phyloP scores from a whole-genome alignment of 1,139 yeast species.

The Debaryomyces robertsiae region DNA sequence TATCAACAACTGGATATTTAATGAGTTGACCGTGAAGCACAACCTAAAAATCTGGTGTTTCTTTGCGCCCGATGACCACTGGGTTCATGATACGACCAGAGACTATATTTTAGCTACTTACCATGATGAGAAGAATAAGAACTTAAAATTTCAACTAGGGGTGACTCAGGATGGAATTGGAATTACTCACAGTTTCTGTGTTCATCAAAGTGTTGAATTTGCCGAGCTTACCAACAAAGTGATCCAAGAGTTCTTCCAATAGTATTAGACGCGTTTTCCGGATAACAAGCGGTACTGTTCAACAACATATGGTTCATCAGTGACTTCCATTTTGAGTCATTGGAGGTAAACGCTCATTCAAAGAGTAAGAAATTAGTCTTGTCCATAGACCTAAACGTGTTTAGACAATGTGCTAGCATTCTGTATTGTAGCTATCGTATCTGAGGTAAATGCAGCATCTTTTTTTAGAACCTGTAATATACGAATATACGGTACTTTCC shows the following conservation, averaged over 20 bases:
- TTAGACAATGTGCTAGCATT: too few species aligned
- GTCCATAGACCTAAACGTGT: too few species aligned
- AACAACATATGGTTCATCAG: not conserved
- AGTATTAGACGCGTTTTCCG: not conserved
- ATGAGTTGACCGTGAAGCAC: slow-evolving; percentile 20
- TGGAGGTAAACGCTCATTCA: too few species aligned
- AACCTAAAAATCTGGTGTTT: slow-evolving; percentile 52
- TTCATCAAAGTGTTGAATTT: slow-evolving; percentile 54
- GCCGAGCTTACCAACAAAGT: slow-evolving; percentile 40
- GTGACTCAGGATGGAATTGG: slow-evolving; percentile 23
- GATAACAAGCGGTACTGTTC: too few species aligned
- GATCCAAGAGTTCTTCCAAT: slow-evolving; percentile 7
- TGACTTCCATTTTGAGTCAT: not conserved
- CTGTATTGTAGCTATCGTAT: too few species aligned
- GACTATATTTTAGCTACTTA: slow-evolving; percentile 41
- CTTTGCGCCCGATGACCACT: slow-evolving; percentile 59
- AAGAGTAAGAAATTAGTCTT: too few species aligned
- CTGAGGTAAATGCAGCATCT: too few species aligned
- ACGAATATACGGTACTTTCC: too few species aligned
- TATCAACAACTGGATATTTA: slow-evolving; percentile 54
- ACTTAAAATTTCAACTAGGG: slow-evolving; percentile 34
- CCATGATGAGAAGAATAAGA: slow-evolving; percentile 26
- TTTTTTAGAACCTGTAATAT: too few species aligned
- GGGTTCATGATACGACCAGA: slow-evolving; percentile 58
- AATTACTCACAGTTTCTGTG: slow-evolving; percentile 60